phyloP scores from a whole-genome alignment of 106 monocot genomes.

The Ottelia alismoides region DNA sequence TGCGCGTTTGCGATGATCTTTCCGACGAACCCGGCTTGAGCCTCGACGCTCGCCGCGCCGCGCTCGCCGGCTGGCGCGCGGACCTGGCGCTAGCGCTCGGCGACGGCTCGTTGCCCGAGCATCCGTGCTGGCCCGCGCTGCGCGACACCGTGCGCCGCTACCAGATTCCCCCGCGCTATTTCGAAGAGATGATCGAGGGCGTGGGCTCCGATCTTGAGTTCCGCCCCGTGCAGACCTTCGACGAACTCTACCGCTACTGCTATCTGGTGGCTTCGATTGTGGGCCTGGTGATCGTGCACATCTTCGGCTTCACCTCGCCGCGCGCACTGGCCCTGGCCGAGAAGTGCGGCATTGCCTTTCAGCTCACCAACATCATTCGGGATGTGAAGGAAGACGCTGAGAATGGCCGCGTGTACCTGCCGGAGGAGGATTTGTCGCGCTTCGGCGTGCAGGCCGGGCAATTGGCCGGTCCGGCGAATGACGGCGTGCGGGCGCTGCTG shows the following conservation, averaged over 20 bases:
- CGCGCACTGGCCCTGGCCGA: neutral
- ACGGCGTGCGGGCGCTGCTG: neutral
- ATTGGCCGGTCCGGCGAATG: too few relatives aligned
- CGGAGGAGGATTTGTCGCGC: neutral
- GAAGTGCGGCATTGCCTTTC: neutral
- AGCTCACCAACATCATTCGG: neutral
- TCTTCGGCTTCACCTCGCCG: neutral
- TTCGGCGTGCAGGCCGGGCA: too few relatives aligned
- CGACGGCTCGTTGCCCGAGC: too few relatives aligned
- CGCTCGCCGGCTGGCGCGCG: neutral
- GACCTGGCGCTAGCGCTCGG: neutral
- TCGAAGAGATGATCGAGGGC: too few relatives aligned
- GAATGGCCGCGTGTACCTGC: neutral
- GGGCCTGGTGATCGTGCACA: neutral
- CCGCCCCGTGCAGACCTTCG: neutral
- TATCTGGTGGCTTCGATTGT: neutral
- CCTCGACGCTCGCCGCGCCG: neutral
- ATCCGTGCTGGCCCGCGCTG: too few relatives aligned
- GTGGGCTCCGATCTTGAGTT: too few relatives aligned
- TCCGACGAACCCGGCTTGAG: neutral
- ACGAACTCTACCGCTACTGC: neutral
- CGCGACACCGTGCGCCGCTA: too few relatives aligned
- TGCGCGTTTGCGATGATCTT: neutral
- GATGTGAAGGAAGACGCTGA: neutral
- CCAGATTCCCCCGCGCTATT: too few relatives aligned